These are phyloP conservation scores for Cyberlindnera americana DNA, from an alignment of 805 yeast genomes.

Conservation along the genomic window DNA sequence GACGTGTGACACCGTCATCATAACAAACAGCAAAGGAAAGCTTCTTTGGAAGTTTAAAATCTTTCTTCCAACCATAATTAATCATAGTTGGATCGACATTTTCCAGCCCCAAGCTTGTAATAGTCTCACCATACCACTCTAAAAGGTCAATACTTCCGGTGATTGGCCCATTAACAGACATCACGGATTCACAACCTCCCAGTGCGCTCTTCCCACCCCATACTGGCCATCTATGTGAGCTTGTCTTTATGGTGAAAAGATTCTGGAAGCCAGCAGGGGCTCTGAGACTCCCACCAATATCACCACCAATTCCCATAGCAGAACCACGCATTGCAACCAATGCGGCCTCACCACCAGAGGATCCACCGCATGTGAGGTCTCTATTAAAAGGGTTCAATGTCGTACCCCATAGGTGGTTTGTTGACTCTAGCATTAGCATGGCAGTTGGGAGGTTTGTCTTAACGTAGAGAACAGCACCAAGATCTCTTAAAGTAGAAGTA, in stretches of 20 bases:
- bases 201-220: constrained; percentile 22
- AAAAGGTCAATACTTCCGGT: constrained; percentile 36
- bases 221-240: constrained; percentile 40
- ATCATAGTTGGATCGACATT: constrained; percentile 34
- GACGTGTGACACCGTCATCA: constrained; percentile 42
- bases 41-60: constrained; percentile 30
- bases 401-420: constrained; percentile 41
- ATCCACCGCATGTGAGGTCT: constrained; percentile 44
- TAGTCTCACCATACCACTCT: constrained; percentile 31
- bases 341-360: constrained; percentile 54
- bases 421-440: constrained; percentile 47
- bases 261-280: constrained; percentile 43
- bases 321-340: constrained; percentile 42
- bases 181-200: constrained; percentile 30
- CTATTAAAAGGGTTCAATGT: constrained; percentile 44
- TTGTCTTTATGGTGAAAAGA: constrained; percentile 41
- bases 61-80: constrained; percentile 10
- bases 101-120: constrained; percentile 17
- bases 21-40: constrained; percentile 39
- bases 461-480: constrained; percentile 52
- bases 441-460: constrained; percentile 54
- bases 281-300: constrained; percentile 50
- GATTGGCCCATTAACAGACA: constrained; percentile 49
- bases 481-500: constrained; percentile 32
- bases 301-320: constrained; percentile 52